Base-by-base conservation (phyloP, 2,329 filamentous ascomycete genomes). In the Sarocladiaceae sp. region DNA sequence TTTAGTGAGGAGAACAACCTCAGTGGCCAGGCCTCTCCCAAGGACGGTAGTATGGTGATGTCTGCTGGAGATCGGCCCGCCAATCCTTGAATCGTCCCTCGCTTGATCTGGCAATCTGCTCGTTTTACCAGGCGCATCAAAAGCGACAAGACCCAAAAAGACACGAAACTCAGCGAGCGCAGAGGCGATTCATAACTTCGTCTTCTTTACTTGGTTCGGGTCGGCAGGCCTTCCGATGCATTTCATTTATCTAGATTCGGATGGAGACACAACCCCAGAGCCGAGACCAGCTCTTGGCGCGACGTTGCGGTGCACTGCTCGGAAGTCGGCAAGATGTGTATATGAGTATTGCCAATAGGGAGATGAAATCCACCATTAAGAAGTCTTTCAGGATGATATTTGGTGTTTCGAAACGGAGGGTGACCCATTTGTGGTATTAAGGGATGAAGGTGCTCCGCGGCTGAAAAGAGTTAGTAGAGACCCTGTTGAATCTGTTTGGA, bases 241-340 rank as follows among this genome's bases (percentile, higher is more conserved):
- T n/a, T n/a, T 36, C 6, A 36, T 36, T n/a, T 36, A 36, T 36
- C 33, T 36, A 8, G n/a, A n/a, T n/a, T 10, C 7, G 15, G 12
- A n/a, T n/a, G 8, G 6, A 6, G 15, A 5, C 12, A 36, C 33
- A 12, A n/a, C 18, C 15, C 7, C 12, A 36, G 33, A 7, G n/a
- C 33, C 18, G 33, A 12, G 15, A n/a, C 8, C 5, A 17, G 18
- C 12, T 36, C 33, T 36, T 36, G 33, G 33, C 33, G 15, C 33
- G n/a, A 36, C 33, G 7, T n/a, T 7, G 18, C 33, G 33, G 15
- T n/a, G 6, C 7, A n/a, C 18, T 40, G 37, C 22, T 44, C 40
- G 40, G 40, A 44, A 26, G 22, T 44, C 40, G 40, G 40, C 40
- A 44, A 12, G 20, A 26, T 23, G 28, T 44, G 40, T 23, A 44